Percentiles rank a stretch among this genome's conserved stretches.
phyloP scores from a whole-genome alignment of 441 rosid genomes.

The Capsella rubella region DNA sequence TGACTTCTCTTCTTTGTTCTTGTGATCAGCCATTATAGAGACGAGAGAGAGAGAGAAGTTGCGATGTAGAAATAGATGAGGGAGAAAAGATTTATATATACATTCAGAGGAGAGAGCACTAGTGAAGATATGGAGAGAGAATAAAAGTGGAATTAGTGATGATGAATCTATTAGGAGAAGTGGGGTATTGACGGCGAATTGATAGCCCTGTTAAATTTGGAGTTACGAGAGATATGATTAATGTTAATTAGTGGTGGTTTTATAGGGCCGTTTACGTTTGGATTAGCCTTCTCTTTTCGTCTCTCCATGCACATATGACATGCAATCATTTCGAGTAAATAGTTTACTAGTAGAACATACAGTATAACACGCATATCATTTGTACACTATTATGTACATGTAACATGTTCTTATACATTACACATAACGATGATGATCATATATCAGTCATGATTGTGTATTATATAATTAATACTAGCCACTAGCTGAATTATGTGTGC shows the following conservation, averaged over 20 bases:
- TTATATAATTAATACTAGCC: conserved; percentile 9
- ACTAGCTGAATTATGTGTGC: conserved; percentile 15
- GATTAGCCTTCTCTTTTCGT: conserved; percentile 42
- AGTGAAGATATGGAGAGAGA: conserved; percentile 24
- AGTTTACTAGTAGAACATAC: not conserved
- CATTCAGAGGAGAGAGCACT: not conserved
- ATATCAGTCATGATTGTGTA: conserved; percentile 14
- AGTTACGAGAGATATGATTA: conserved; percentile 48
- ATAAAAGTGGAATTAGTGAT: conserved; percentile 23
- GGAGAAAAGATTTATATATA: conserved; percentile 38
- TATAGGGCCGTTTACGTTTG: conserved; percentile 41
- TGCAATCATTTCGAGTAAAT: conserved; percentile 17
- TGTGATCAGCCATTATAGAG: conserved; percentile 42
- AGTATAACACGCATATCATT: not conserved
- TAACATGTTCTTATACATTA: conserved; percentile 10
- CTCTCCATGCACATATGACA: conserved; percentile 32
- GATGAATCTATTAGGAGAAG: conserved; percentile 36
- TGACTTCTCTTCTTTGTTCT: conserved; percentile 20
- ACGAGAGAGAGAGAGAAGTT: conserved; percentile 9
- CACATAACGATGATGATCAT: conserved; percentile 11
- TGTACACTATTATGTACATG: conserved; percentile 4
- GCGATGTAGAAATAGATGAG: conserved; percentile 19
- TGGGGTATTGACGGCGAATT: conserved; percentile 45
- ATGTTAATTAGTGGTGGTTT: conserved; percentile 41
- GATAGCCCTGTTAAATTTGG: conserved; percentile 37